A percentile compares a stretch with the other conserved stretches of the same genome.
These are phyloP conservation scores for Leucocoprinus birnbaumii DNA, from an alignment of 768 basidiomycete genomes.

Conservation along the genomic window DNA sequence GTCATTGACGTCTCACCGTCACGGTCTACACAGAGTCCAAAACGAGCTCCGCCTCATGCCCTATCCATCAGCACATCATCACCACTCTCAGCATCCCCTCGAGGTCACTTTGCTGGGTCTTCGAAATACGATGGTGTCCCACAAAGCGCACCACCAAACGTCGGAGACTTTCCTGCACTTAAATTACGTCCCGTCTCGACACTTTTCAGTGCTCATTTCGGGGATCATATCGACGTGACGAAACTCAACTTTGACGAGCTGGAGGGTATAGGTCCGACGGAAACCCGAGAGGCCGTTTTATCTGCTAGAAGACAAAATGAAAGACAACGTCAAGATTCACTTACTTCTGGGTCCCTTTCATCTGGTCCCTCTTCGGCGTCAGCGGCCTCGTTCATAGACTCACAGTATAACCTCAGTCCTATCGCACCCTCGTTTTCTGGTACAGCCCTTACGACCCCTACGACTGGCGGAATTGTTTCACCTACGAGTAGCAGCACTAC, in stretches of 20 bases:
- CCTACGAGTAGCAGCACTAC: slow-evolving; percentile 14
- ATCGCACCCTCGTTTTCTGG: background rate
- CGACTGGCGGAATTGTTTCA: slow-evolving; percentile 15
- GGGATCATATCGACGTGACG: slow-evolving; percentile 38
- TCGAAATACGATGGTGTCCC: slow-evolving; percentile 30
- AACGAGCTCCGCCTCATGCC: slow-evolving; percentile 30
- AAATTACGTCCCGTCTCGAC: slow-evolving; percentile 75
- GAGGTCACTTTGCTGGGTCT: slow-evolving; percentile 15
- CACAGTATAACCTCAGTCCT: background rate
- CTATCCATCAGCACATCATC: slow-evolving; percentile 38
- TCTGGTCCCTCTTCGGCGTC: slow-evolving; percentile 6
- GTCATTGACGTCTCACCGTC: background rate
- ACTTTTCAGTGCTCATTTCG: slow-evolving; percentile 70
- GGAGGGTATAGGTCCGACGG: slow-evolving; percentile 16
- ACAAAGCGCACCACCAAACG: slow-evolving; percentile 65
- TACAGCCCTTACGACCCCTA: slow-evolving; percentile 8
- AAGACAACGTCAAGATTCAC: slow-evolving; percentile 37
- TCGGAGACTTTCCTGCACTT: slow-evolving; percentile 61
- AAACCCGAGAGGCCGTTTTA: background rate
- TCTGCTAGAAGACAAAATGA: slow-evolving; percentile 31
- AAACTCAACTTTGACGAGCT: background rate
- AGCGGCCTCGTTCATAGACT: slow-evolving; percentile 5
- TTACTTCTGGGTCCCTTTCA: slow-evolving; percentile 4
- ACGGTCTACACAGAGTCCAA: slow-evolving; percentile 23
- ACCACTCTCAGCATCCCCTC: slow-evolving; percentile 19